Evolutionary conservation across 805 yeast species (phyloP), one percentile per base, ranked within the genome.

Genomic region (Teunomyces barrocoloradensis): DNA sequence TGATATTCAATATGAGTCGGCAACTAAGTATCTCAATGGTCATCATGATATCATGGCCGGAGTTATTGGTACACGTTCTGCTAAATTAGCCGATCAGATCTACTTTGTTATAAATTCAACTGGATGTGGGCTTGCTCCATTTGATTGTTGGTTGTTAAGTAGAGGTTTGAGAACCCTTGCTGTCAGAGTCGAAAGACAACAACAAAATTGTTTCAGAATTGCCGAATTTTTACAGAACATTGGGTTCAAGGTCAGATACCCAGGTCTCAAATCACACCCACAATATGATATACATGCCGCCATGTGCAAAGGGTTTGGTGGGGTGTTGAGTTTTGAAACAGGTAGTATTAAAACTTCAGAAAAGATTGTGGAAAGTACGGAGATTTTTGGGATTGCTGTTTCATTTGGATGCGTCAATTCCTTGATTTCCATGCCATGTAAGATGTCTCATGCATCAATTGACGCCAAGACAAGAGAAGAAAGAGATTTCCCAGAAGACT

Each of bases 21-120:
- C 95, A 12, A 91, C 98, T 37, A 91, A 91, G 68, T 91, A 88
- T 62, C 74, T 91, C 56, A 87, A 90, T 59, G 97, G 97, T 6
- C 98, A 91, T 65, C 98, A 91, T 66, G 97, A 92, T 65, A 81
- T 91, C 58, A 91, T 91, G 98, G 97, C 96, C 20, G 98, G 98
- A 48, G 82, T 87, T 12, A 73, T 91, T 48, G 96, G 96, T 20
- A 82, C 86, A 23, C 77, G 84, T 52, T 75, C 74, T 44, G 69
- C 78, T 20, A 75, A 78, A 46, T 69, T 91, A 40, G 92, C 90
- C 13, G 84, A 87, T 46, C 73, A 79, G 38, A 57, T 92, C 10
- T 88, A 79, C 64, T 86, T 80, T 63, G 85, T 87, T 27, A 85
- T 91, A 63, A 92, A 92, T 66, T 83, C 96, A 28, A 85, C 91